Evolutionary conservation across 768 basidiomycete species (phyloP).

Genomic region (Suillus subalutaceus): DNA sequence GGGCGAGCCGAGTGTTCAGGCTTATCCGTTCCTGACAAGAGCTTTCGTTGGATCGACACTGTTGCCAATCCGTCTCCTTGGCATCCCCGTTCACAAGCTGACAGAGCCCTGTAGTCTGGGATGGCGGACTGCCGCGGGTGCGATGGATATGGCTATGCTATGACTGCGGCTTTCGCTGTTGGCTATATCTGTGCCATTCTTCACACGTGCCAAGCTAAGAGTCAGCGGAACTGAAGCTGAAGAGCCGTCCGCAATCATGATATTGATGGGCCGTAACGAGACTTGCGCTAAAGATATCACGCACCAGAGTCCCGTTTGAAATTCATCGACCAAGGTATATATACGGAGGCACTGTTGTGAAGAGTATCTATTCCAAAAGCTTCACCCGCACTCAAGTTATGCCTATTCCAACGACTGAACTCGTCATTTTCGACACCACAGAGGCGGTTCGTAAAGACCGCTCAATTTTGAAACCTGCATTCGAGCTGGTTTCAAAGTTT

Average conservation of each 20-base stretch:
- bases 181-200: neutral
- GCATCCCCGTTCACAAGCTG: neutral
- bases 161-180: neutral
- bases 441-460: slow-evolving; percentile 15
- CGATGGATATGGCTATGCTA: neutral
- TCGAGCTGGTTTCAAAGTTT: slow-evolving; percentile 15
- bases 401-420: slow-evolving; percentile 24
- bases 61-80: neutral
- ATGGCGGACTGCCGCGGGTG: neutral
- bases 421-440: slow-evolving; percentile 23
- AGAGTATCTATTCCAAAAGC: neutral
- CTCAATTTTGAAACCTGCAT: slow-evolving; percentile 7
- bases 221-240: neutral
- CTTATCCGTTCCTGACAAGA: neutral
- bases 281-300: neutral
- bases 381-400: slow-evolving; percentile 1
- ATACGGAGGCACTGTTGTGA: neutral
- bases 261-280: too few relatives aligned
- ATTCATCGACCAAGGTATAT: neutral
- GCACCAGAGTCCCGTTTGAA: neutral
- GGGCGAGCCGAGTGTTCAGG: neutral
- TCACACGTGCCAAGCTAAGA: neutral
- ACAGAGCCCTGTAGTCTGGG: neutral
- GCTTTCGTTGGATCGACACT: neutral
- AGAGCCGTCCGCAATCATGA: too few relatives aligned